A percentile compares a stretch with the other conserved stretches of the same genome.
Evolutionary conservation across 139 green algal species (phyloP).

Genomic region (Chlamydomonas applanata): DNA sequence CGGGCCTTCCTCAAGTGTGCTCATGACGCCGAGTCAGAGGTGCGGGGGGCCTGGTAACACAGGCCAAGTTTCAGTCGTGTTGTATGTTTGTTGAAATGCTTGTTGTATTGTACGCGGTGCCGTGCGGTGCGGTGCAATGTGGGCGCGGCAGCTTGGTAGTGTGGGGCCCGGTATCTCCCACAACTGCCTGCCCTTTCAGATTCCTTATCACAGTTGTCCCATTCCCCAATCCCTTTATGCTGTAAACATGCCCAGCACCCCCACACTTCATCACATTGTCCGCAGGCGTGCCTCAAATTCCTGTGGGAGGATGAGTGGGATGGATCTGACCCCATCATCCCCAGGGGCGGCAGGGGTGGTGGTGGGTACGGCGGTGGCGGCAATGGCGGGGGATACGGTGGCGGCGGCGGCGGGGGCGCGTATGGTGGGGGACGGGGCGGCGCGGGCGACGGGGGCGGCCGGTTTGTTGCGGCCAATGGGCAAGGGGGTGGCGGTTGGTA

Average conservation of each 20-base stretch:
- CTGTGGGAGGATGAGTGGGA: conserved; percentile 48
- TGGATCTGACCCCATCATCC: neutral
- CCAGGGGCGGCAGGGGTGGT: neutral
- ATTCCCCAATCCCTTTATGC: too few species aligned
- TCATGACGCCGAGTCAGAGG: conserved; percentile 18
- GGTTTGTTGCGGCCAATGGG: neutral
- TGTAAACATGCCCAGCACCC: neutral
- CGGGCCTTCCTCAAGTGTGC: conserved; percentile 41
- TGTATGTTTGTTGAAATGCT: too few species aligned
- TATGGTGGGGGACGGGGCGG: neutral
- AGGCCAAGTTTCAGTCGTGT: too few species aligned
- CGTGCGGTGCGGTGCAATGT: too few species aligned
- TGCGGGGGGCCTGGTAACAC: too few species aligned
- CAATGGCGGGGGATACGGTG: neutral
- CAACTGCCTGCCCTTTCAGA: too few species aligned
- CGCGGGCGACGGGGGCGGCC: neutral
- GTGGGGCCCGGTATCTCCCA: too few species aligned
- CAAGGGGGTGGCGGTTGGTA: neutral
- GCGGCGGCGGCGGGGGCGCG: neutral
- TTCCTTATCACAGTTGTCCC: too few species aligned
- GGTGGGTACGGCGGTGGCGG: neutral
- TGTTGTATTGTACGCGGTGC: too few species aligned
- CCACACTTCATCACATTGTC: neutral
- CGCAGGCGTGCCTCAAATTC: conserved; percentile 30
- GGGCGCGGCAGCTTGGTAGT: too few species aligned